A percentile compares a stretch with the other conserved stretches of the same genome.
Evolutionary conservation across 2,329 filamentous ascomycete genomes (phyloP).

Genomic region (Phoma herbarum): DNA sequence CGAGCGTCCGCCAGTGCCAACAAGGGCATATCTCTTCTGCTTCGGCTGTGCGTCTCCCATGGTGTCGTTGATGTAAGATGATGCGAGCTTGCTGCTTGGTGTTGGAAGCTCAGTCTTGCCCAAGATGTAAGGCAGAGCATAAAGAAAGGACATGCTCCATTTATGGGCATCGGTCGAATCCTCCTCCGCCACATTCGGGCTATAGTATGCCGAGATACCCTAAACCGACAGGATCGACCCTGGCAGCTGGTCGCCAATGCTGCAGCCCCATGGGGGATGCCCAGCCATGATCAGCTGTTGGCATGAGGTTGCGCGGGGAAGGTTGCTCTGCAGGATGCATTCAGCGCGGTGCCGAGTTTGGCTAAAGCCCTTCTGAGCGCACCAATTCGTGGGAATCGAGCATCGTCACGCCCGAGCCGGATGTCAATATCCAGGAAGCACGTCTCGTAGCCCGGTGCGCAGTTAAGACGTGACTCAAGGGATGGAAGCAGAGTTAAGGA

Average conservation of each 20-base stretch:
- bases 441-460: no score
- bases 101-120: neutral
- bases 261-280: neutral
- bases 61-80: neutral
- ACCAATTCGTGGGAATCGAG: neutral
- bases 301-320: constrained; percentile 1
- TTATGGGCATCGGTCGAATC: constrained; percentile 20
- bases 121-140: constrained; percentile 21
- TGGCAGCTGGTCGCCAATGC: no score
- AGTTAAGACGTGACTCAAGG: neutral
- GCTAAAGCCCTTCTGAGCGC: neutral
- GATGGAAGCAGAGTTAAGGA: neutral
- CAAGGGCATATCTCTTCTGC: constrained; percentile 59
- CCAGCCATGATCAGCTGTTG: neutral
- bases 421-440: neutral
- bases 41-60: constrained; percentile 25
- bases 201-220: constrained; percentile 2
- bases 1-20: constrained; percentile 68
- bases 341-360: neutral
- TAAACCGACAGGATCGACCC: neutral
- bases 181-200: constrained; percentile 24
- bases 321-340: neutral
- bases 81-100: neutral
- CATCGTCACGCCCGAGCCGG: neutral
- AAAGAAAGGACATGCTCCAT: constrained; percentile 9